Conservation (phyloP, 2,329 filamentous ascomycete species). For the Tolypocladium cylindrosporum region DNA sequence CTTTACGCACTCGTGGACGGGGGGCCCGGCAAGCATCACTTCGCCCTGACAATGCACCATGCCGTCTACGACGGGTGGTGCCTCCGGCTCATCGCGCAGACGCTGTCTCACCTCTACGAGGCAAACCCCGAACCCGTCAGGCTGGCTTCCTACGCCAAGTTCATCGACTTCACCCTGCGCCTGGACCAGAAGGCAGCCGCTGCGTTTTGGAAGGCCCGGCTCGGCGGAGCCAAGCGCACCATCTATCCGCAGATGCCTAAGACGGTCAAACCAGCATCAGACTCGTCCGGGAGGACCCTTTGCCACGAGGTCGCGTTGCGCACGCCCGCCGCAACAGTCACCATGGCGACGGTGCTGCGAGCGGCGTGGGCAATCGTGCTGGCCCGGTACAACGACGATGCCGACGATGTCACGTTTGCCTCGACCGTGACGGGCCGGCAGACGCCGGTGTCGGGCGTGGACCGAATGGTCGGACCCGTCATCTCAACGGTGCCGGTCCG, state of each 20-base stretch:
- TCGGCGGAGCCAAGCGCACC: too few relatives aligned
- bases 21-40: not conserved
- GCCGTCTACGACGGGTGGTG: not conserved
- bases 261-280: not conserved
- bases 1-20: not conserved
- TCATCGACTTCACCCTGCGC: too few relatives aligned
- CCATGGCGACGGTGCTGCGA: too few relatives aligned
- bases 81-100: not conserved
- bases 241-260: not conserved
- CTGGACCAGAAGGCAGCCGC: too few relatives aligned
- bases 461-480: conserved; percentile 4
- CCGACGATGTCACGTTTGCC: too few relatives aligned
- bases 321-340: not conserved
- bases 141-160: too few relatives aligned
- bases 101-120: too few relatives aligned
- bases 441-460: too few relatives aligned
- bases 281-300: not conserved
- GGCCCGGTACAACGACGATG: too few relatives aligned
- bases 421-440: too few relatives aligned
- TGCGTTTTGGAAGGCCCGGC: too few relatives aligned
- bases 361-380: not conserved
- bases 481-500: conserved; percentile 32
- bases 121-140: not conserved
- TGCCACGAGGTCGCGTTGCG: not conserved
- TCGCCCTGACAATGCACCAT: not conserved